Conservation (phyloP, 768 basidiomycete genomes). For the Tulasnella sp. region DNA sequence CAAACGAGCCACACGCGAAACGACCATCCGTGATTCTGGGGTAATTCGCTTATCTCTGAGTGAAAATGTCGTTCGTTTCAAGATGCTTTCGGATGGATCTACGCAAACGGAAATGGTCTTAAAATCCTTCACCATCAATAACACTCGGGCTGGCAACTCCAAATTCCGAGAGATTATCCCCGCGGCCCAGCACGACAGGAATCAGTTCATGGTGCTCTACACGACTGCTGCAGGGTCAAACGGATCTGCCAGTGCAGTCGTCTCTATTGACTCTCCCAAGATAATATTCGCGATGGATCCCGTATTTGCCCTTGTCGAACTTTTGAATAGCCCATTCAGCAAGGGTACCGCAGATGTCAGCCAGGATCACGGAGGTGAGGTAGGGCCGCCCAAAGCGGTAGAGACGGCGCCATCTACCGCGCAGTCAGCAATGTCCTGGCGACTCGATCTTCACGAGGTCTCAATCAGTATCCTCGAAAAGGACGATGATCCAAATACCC, state of each 20-base stretch:
- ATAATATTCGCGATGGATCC: conserved; percentile 90
- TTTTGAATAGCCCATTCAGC: conserved; percentile 55
- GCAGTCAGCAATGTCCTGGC: conserved; percentile 39
- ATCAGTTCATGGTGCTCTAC: conserved; percentile 90
- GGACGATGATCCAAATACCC: conserved; percentile 64
- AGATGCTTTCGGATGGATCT: conserved; percentile 73
- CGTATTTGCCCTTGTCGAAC: conserved; percentile 76
- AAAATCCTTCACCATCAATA: conserved; percentile 86
- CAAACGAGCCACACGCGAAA: conserved; percentile 42
- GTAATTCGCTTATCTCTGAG: conserved; percentile 80
- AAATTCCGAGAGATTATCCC: conserved; percentile 94
- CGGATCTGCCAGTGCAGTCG: conserved; percentile 49
- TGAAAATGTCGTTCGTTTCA: conserved; percentile 66
- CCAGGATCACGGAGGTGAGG: neutral
- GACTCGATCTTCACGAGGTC: conserved; percentile 83
- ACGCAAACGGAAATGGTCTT: conserved; percentile 78
- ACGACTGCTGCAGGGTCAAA: conserved; percentile 45
- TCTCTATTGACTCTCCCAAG: conserved; percentile 86
- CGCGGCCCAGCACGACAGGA: conserved; percentile 72
- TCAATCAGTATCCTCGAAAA: conserved; percentile 82
- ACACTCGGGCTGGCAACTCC: conserved; percentile 70
- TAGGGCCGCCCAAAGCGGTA: too few relatives aligned
- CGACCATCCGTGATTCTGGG: conserved; percentile 60
- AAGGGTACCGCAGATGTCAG: conserved; percentile 17
- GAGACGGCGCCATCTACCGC: neutral